phyloP scores from a whole-genome alignment of 2,329 filamentous ascomycete species.

The Cytospora schulzeri region DNA sequence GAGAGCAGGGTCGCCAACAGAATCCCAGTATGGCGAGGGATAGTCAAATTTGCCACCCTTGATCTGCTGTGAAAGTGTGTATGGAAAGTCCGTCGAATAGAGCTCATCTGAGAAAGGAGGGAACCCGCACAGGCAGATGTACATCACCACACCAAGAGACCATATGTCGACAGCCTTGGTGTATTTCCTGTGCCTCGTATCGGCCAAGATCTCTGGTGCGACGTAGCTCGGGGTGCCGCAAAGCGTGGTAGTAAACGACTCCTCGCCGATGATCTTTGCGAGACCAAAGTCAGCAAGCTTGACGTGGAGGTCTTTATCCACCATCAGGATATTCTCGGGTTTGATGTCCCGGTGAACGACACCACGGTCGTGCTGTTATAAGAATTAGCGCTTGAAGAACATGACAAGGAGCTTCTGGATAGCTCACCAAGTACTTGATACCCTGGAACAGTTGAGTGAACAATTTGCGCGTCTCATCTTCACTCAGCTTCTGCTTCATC shows the following conservation, averaged over 20 bases:
- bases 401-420: background rate
- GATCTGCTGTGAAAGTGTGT: slow-evolving; percentile 85
- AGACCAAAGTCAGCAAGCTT: slow-evolving; percentile 97
- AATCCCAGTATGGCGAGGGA: slow-evolving; percentile 94
- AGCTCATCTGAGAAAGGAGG: slow-evolving; percentile 97
- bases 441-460: slow-evolving; percentile 92
- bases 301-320: slow-evolving; percentile 80
- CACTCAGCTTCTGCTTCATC: slow-evolving; percentile 83
- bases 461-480: slow-evolving; percentile 81
- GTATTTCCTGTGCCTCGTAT: slow-evolving; percentile 80
- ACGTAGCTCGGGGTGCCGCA: slow-evolving; percentile 98
- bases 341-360: slow-evolving; percentile 98
- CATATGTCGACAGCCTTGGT: slow-evolving; percentile 94
- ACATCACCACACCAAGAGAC: slow-evolving; percentile 96
- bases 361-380: slow-evolving; percentile 82
- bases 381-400: slow-evolving; percentile 34
- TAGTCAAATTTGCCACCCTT: slow-evolving; percentile 89
- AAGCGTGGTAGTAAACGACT: slow-evolving; percentile 94
- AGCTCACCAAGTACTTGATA: slow-evolving; percentile 86
- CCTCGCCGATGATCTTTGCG: slow-evolving; percentile 97
- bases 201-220: slow-evolving; percentile 90
- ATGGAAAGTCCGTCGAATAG: slow-evolving; percentile 78
- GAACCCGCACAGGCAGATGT: slow-evolving; percentile 96
- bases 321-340: slow-evolving; percentile 90
- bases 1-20: slow-evolving; percentile 81